A percentile compares a stretch with the other conserved stretches of the same genome.
These are phyloP conservation scores for Termitomyces eurrhizus DNA, from an alignment of 768 basidiomycete species.

Conservation along the genomic window DNA sequence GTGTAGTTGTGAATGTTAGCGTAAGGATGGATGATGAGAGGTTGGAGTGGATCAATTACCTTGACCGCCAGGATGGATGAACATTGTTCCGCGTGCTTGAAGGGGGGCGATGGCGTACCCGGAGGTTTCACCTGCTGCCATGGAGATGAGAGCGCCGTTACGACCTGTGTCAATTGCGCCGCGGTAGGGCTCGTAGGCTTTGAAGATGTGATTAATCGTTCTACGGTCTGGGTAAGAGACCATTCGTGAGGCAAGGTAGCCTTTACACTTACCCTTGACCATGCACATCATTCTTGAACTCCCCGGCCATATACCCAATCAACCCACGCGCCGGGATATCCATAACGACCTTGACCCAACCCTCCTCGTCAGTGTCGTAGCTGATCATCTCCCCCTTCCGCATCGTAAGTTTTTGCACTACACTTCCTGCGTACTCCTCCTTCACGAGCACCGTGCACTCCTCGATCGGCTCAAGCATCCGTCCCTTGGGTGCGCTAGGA, in stretches of 20 bases:
- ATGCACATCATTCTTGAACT: slow-evolving; percentile 49
- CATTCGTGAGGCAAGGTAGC: background rate
- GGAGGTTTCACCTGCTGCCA: slow-evolving; percentile 41
- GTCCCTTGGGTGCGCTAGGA: slow-evolving; percentile 21
- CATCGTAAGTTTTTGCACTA: slow-evolving; percentile 50
- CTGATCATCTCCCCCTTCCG: slow-evolving; percentile 44
- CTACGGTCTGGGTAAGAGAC: slow-evolving; percentile 15
- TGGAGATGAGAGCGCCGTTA: slow-evolving; percentile 45
- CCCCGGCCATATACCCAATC: slow-evolving; percentile 50
- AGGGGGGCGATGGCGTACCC: slow-evolving; percentile 47
- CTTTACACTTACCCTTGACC: slow-evolving; percentile 36
- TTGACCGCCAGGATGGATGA: slow-evolving; percentile 39
- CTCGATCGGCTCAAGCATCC: slow-evolving; percentile 44
- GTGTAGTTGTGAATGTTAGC: background rate
- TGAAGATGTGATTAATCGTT: slow-evolving; percentile 52
- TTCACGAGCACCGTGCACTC: slow-evolving; percentile 40
- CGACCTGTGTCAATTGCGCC: slow-evolving; percentile 44
- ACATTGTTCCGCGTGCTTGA: slow-evolving; percentile 43
- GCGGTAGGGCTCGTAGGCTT: slow-evolving; percentile 41
- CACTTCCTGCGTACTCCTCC: slow-evolving; percentile 43
- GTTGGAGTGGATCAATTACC: slow-evolving; percentile 20
- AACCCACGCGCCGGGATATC: slow-evolving; percentile 45
- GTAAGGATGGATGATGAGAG: background rate
- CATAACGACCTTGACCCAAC: slow-evolving; percentile 44
- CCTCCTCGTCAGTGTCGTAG: slow-evolving; percentile 44